These are phyloP conservation scores for Aspergillus pseudoterreus DNA, from an alignment of 2,329 filamentous ascomycete species.

Conservation along the genomic window DNA sequence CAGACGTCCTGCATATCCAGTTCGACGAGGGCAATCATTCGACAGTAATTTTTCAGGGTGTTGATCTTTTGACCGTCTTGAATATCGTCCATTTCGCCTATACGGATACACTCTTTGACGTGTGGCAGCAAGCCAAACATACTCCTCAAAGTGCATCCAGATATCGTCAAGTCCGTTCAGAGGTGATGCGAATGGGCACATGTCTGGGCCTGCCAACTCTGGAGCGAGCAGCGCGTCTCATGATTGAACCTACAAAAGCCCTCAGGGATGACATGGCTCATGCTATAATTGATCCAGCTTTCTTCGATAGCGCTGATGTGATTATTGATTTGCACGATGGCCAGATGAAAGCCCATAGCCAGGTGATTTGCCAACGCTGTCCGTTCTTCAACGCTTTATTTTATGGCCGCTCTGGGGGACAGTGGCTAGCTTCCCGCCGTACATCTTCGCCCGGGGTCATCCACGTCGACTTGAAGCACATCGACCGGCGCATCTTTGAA, in stretches of 20 bases:
- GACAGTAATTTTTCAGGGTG: constrained; percentile 62
- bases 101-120: constrained; percentile 72
- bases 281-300: constrained; percentile 65
- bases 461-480: constrained; percentile 76
- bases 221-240: constrained; percentile 73
- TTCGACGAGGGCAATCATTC: constrained; percentile 49
- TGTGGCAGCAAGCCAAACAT: constrained; percentile 76
- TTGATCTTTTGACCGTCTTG: constrained; percentile 75
- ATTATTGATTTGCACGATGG: constrained; percentile 74
- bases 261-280: constrained; percentile 67
- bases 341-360: constrained; percentile 67
- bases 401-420: constrained; percentile 77
- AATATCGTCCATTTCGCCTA: constrained; percentile 80
- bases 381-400: constrained; percentile 92
- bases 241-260: constrained; percentile 61
- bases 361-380: constrained; percentile 75
- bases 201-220: constrained; percentile 67
- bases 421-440: constrained; percentile 73
- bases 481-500: constrained; percentile 68
- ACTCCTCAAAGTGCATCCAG: constrained; percentile 63
- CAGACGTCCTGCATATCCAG: constrained; percentile 60
- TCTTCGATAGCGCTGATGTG: constrained; percentile 77
- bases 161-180: constrained; percentile 74
- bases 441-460: constrained; percentile 50
- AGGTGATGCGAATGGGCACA: constrained; percentile 82